Percentiles rank a stretch among this genome's conserved stretches.
phyloP scores from a whole-genome alignment of 805 yeast species.

The Metschnikowia rubicola region DNA sequence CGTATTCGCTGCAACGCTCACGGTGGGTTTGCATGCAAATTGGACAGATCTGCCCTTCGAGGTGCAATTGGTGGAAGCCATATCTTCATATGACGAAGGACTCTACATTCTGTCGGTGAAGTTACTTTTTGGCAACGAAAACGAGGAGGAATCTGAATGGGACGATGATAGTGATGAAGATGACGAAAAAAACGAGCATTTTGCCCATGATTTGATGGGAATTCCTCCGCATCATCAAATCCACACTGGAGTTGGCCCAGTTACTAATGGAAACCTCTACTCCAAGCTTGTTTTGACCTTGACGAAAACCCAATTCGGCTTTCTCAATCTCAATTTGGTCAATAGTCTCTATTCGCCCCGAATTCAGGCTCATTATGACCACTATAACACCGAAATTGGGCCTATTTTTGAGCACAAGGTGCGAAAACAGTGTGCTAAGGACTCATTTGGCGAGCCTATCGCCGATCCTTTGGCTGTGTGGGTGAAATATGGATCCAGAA shows the following conservation, averaged over 20 bases:
- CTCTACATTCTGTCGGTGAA: conserved; percentile 5
- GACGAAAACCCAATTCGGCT: conserved; percentile 6
- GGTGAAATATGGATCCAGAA: conserved; percentile 48
- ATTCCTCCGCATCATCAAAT: neutral
- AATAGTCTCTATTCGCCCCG: conserved; percentile 55
- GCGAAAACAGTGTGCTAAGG: conserved; percentile 24
- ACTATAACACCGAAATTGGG: conserved; percentile 38
- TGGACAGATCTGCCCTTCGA: conserved; percentile 15
- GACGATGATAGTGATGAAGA: conserved; percentile 5
- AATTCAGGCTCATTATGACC: conserved; percentile 59
- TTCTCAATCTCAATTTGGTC: conserved; percentile 44
- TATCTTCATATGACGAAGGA: conserved; percentile 12
- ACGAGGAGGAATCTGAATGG: conserved; percentile 10
- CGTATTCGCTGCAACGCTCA: conserved; percentile 4
- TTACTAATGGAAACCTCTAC: neutral
- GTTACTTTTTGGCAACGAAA: conserved; percentile 2
- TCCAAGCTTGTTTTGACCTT: neutral
- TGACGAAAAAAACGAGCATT: neutral
- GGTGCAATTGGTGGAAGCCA: conserved; percentile 17
- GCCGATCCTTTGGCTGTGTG: conserved; percentile 37
- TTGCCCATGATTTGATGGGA: neutral
- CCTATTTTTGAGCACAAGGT: conserved; percentile 22
- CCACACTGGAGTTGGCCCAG: neutral
- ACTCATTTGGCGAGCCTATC: conserved; percentile 31
- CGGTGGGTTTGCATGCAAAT: conserved; percentile 9